Base-by-base conservation (phyloP, 495 filamentous ascomycete species). In the Penicillium arizonense region DNA sequence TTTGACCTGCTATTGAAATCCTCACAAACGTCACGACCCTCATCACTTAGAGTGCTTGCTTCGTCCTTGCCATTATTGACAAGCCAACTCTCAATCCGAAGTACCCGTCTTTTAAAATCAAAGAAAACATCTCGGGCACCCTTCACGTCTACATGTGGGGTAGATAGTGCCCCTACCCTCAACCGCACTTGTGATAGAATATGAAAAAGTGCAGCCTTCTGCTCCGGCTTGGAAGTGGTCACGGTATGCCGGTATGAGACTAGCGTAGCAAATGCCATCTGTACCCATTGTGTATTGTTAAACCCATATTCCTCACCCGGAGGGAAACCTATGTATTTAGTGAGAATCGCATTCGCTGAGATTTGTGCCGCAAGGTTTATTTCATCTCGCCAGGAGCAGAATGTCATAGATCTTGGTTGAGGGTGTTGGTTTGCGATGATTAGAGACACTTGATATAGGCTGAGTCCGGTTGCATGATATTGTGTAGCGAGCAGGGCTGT, bases 231-330 rank as follows among this genome's bases (percentile, higher is more conserved):
- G 10, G 46, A 39, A 24, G 37, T 30, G 34, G 26, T 44, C 28
- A 44, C 52, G n/a, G 52, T 45, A 26, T 50, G 34, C 12, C 53
- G 53, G 39, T 49, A 58, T 1, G 50, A 50, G 13, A 63, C 38
- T 16, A 68, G 39, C 46, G 60, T 50, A 11, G 56, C 56, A 47
- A 68, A 65, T 5, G 44, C 64, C 48, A 63, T 41, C 32, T 68
- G 64, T 8, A 65, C 36, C 59, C 62, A 65, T 44, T 65, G 56
- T 8, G 54, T 58, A 34, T 68, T 65, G 39, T 51, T 63, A 32
- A 65, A 59, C 5, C 49, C 59, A 4, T 51, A 4, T 42, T 61
- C 62, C 20, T 38, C 23, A 11, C 32, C 45, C 3, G 35, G 14
- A n/a, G 64, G 59, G 2, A 68, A 55, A 9, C 43, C 42, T 11